Evolutionary conservation across 169 alveolate genomes (phyloP), one percentile per base, ranked within the genome.

Genomic region (Plasmodium yoelii): DNA sequence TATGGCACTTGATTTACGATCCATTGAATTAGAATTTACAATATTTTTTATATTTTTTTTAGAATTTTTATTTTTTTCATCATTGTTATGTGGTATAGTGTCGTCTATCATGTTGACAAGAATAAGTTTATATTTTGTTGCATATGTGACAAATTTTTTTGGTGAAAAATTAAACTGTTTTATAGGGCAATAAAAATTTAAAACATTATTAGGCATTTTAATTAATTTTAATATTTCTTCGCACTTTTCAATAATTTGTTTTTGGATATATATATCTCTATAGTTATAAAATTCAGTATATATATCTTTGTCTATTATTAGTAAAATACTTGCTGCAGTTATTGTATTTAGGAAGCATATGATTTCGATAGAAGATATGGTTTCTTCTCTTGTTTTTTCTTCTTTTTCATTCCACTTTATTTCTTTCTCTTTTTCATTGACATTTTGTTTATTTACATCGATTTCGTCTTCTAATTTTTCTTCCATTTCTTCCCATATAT

Each of bases 271-370:
- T 15, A 67, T 22, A 18, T 82, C 73, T 9, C 7, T 39, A 18
- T 51, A 49, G 2, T 49, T 65, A 39, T 24, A 18, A 7, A 24
- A 26, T 39, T 42, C 56, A 6, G 44, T 15, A 42, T 61, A 67
- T n/a, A 42, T 49, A 55, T 67, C 90, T 28, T 55, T 51, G 49
- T 82, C 90, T 8, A 55, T 67, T n/a, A 67, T 44, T 53, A 82
- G 22, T 15, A 53, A 57, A 19, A 82, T 56, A 61, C 84, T 67
- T 8, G 28, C 44, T 0, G 84, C 75, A 15, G 26, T 55, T 49
- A 53, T 26, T 18, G 24, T 51, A 56, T 82, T 67, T 24, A 82
- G 24, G 24, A 39, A 26, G 49, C 70, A 47, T 18, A 53, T n/a
- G 2, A 82, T 5, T 44, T 82, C 90, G 26, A 82, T 34, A 5